These are phyloP conservation scores for Cryphonectria radicalis DNA, from an alignment of 2,329 filamentous ascomycete species.

Conservation along the genomic window DNA sequence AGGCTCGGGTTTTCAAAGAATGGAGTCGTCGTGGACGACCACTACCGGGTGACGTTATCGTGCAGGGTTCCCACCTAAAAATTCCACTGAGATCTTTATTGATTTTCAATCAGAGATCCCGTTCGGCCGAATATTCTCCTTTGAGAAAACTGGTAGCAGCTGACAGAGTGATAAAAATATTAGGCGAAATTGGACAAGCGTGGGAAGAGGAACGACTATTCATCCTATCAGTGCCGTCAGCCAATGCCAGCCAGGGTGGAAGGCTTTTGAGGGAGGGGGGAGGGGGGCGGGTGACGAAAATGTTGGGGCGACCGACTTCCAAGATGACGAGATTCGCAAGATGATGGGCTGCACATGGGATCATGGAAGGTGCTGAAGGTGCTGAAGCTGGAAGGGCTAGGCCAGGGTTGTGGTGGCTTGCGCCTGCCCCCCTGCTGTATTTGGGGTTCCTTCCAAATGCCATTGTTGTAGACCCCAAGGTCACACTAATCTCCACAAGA, in stretches of 20 bases:
- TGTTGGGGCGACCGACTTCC: not conserved
- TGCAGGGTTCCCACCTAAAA: not conserved
- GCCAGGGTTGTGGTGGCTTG: not conserved
- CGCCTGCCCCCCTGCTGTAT: not conserved
- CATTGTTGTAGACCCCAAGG: not conserved
- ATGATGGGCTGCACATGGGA: not conserved
- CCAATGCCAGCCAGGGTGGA: not conserved
- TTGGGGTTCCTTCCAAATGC: not conserved
- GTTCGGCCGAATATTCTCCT: not conserved
- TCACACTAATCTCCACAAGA: not conserved
- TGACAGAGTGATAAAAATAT: not conserved
- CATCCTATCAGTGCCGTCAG: not conserved
- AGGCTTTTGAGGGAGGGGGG: not conserved
- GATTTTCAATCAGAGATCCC: not conserved
- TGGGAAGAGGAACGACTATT: not conserved
- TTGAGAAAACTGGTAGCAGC: not conserved
- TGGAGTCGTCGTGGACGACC: not conserved
- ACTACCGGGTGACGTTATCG: constrained; percentile 14
- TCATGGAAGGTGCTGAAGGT: not conserved
- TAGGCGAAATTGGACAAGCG: not conserved
- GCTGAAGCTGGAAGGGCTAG: not conserved
- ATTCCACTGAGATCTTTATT: not conserved
- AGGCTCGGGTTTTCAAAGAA: constrained; percentile 10
- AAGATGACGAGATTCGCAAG: not conserved
- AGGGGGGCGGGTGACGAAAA: not conserved